phyloP scores from a whole-genome alignment of 2,329 filamentous ascomycete species.

The Ophiocordyceps sinensis region DNA sequence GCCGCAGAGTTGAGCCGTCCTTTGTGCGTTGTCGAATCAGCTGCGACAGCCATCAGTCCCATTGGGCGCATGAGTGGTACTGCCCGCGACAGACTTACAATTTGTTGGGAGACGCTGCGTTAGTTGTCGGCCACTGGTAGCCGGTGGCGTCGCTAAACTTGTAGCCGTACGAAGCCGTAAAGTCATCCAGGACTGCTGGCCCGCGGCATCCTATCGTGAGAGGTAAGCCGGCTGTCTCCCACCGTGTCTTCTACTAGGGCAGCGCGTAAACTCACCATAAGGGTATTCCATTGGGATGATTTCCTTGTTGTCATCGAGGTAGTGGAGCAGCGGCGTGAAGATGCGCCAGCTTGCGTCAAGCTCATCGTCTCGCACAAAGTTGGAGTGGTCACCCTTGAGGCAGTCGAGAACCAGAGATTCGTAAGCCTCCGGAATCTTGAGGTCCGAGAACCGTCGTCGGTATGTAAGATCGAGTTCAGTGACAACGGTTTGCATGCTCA shows the following conservation, averaged over 20 bases:
- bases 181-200: conserved; percentile 91
- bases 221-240: not conserved
- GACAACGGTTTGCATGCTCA: conserved; percentile 98
- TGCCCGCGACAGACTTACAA: conserved; percentile 43
- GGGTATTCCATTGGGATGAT: conserved; percentile 99
- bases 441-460: conserved; percentile 92
- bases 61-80: conserved; percentile 2
- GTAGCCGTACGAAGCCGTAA: conserved; percentile 95
- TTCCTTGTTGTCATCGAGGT: conserved; percentile 98
- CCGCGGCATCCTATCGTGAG: conserved; percentile 67
- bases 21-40: not conserved
- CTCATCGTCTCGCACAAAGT: conserved; percentile 96
- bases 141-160: conserved; percentile 95
- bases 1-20: not conserved
- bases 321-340: conserved; percentile 93
- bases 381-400: conserved; percentile 97
- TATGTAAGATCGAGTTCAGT: conserved; percentile 98
- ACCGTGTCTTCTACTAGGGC: not conserved
- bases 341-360: conserved; percentile 97
- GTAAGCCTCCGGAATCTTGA: conserved; percentile 98
- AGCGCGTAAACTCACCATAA: conserved; percentile 52
- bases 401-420: conserved; percentile 95
- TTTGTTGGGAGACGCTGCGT: conserved; percentile 54
- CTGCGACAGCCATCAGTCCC: not conserved
- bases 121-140: conserved; percentile 85